Evolutionary conservation across 2,329 filamentous ascomycete genomes (phyloP).

Genomic region (Periconia digitata): DNA sequence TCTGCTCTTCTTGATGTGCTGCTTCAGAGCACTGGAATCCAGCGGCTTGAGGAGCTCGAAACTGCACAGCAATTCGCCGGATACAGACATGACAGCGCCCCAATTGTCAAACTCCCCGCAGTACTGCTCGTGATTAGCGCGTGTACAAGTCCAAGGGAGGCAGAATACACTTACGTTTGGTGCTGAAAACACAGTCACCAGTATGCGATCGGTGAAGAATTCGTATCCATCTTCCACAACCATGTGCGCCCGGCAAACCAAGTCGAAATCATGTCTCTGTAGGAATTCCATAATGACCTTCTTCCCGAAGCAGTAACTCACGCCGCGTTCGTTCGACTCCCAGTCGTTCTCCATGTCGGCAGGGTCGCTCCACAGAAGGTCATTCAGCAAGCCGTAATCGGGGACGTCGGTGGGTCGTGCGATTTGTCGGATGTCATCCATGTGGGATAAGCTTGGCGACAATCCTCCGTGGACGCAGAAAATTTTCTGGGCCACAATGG

Average conservation of each 20-base stretch:
- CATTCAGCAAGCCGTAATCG: conserved; percentile 93
- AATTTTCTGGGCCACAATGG: conserved; percentile 97
- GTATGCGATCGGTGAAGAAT: conserved; percentile 91
- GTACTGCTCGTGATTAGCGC: conserved; percentile 60
- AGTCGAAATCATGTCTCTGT: conserved; percentile 90
- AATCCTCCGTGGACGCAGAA: conserved; percentile 96
- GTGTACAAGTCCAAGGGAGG: conserved; percentile 4
- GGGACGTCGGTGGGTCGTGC: conserved; percentile 94
- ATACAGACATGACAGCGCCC: conserved; percentile 98
- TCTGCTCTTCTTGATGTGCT: conserved; percentile 96
- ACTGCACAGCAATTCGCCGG: conserved; percentile 87
- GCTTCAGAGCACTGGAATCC: conserved; percentile 94
- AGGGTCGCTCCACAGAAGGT: conserved; percentile 95
- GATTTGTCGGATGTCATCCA: conserved; percentile 98
- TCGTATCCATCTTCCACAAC: conserved; percentile 99
- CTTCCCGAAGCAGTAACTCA: conserved; percentile 98
- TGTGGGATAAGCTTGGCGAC: conserved; percentile 87
- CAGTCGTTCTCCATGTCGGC: conserved; percentile 98
- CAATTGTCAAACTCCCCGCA: conserved; percentile 99
- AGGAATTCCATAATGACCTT: conserved; percentile 97
- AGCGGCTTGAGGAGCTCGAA: conserved; percentile 96
- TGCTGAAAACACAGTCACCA: conserved; percentile 96
- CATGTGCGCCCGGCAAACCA: conserved; percentile 98
- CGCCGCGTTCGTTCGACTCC: conserved; percentile 95
- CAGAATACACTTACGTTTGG: conserved; percentile 76